These are phyloP conservation scores for Pythium dissimile DNA, from an alignment of 352 stramenopile species.

Conservation along the genomic window DNA sequence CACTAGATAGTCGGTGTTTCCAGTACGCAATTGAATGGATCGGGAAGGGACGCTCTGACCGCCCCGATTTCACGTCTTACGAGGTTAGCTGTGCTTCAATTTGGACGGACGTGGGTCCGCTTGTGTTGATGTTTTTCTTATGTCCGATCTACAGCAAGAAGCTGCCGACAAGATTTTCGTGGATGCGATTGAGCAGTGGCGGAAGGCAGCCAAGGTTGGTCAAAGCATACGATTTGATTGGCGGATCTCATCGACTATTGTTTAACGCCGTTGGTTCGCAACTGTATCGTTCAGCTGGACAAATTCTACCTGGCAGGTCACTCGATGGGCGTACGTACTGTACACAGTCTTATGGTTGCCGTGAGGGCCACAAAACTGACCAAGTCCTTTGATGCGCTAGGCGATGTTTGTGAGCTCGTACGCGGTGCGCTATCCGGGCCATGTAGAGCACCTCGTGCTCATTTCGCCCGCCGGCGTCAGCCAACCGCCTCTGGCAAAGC, in stretches of 20 bases:
- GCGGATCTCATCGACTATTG: not conserved
- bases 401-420: slow-evolving; percentile 64
- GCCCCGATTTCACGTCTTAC: slow-evolving; percentile 51
- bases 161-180: slow-evolving; percentile 59
- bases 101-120: too few relatives aligned
- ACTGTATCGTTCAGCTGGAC: slow-evolving; percentile 34
- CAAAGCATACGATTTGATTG: not conserved
- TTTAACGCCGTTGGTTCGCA: too few relatives aligned
- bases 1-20: too few relatives aligned
- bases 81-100: slow-evolving; percentile 24
- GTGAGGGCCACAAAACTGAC: not conserved
- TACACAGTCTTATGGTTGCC: not conserved
- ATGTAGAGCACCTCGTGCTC: slow-evolving; percentile 52
- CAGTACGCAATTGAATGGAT: slow-evolving; percentile 76
- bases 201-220: slow-evolving; percentile 46
- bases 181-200: slow-evolving; percentile 53
- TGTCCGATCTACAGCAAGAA: slow-evolving; percentile 54
- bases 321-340: slow-evolving; percentile 46
- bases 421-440: slow-evolving; percentile 35
- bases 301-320: slow-evolving; percentile 58
- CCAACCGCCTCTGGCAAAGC: slow-evolving; percentile 28
- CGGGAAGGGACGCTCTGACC: slow-evolving; percentile 56
- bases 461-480: slow-evolving; percentile 61
- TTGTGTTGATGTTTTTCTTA: not conserved
- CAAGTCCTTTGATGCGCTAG: slow-evolving; percentile 10